Conservation (phyloP, 1,139 yeast genomes). For the Sugiyamaella paludigena region DNA sequence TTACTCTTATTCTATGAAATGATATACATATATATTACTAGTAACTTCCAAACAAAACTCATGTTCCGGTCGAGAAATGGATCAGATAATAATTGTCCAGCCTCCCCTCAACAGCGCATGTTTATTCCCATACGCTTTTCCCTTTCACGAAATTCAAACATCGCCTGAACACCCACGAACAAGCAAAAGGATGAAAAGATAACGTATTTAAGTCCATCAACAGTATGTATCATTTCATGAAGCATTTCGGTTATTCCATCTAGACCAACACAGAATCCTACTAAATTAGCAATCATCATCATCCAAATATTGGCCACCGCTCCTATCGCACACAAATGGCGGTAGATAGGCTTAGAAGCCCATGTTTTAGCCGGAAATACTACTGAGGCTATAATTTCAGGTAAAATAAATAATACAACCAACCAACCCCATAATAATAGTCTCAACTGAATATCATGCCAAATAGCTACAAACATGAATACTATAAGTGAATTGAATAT, state of each 20-base stretch:
- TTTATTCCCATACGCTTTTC: slow-evolving; percentile 83
- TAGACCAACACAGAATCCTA: slow-evolving; percentile 89
- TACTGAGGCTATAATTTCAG: slow-evolving; percentile 70
- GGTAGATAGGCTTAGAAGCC: slow-evolving; percentile 59
- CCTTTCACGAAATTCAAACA: slow-evolving; percentile 88
- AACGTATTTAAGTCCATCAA: slow-evolving; percentile 63
- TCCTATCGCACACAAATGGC: slow-evolving; percentile 81
- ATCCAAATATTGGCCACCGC: slow-evolving; percentile 90
- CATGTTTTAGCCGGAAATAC: slow-evolving; percentile 36
- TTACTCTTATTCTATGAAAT: no score
- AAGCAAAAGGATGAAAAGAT: slow-evolving; percentile 60
- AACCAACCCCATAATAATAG: slow-evolving; percentile 95
- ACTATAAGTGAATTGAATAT: slow-evolving; percentile 76
- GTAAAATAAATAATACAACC: slow-evolving; percentile 80
- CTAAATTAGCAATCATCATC: slow-evolving; percentile 96
- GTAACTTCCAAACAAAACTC: no score
- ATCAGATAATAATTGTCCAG: no score
- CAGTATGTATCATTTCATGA: slow-evolving; percentile 67
- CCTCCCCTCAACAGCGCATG: slow-evolving; percentile 60
- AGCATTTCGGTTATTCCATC: slow-evolving; percentile 75
- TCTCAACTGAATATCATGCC: slow-evolving; percentile 95
- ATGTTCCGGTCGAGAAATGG: no score
- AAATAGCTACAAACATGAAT: slow-evolving; percentile 94
- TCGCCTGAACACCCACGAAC: slow-evolving; percentile 83
- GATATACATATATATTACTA: no score